A percentile compares a stretch with the other conserved stretches of the same genome.
Evolutionary conservation across 2,329 filamentous ascomycete species (phyloP).

Genomic region (Didymosphaeria variabile): DNA sequence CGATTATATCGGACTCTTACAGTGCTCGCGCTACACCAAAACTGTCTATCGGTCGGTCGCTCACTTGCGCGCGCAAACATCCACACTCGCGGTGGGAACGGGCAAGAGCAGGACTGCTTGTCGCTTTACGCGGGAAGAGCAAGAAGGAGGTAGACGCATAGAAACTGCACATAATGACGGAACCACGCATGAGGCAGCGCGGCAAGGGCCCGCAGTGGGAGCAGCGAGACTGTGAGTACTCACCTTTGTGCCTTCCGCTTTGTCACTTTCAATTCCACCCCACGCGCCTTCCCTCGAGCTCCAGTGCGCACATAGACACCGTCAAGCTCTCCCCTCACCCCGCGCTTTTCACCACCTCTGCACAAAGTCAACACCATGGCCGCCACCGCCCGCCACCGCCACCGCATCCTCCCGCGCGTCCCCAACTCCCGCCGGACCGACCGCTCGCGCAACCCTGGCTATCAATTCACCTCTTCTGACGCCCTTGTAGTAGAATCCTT

Average conservation of each 20-base stretch:
- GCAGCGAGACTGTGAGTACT: conserved; percentile 50
- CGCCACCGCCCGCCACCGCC: conserved; percentile 4
- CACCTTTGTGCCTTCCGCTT: conserved; percentile 12
- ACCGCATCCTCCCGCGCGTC: conserved; percentile 21
- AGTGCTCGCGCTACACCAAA: not conserved
- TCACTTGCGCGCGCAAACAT: not conserved
- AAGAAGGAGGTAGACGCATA: not conserved
- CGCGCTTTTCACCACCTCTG: not conserved
- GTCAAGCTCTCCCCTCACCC: not conserved
- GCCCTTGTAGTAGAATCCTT: conserved; percentile 71
- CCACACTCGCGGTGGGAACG: not conserved
- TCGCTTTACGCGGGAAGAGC: not conserved
- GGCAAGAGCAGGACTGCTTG: not conserved
- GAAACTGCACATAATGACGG: conserved; percentile 50
- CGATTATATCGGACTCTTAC: not conserved
- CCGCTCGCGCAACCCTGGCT: conserved; percentile 3
- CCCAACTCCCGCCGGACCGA: conserved; percentile 7
- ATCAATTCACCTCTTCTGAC: conserved; percentile 15
- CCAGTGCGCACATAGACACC: not conserved
- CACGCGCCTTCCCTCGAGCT: not conserved
- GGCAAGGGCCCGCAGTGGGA: conserved; percentile 59
- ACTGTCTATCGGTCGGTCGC: not conserved
- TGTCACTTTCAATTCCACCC: conserved; percentile 9
- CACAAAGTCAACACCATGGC: conserved; percentile 7
- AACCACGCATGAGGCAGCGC: conserved; percentile 59